A percentile compares a stretch with the other conserved stretches of the same genome.
phyloP scores from a whole-genome alignment of 805 yeast genomes.

The Kluyveromyces nonfermentans region DNA sequence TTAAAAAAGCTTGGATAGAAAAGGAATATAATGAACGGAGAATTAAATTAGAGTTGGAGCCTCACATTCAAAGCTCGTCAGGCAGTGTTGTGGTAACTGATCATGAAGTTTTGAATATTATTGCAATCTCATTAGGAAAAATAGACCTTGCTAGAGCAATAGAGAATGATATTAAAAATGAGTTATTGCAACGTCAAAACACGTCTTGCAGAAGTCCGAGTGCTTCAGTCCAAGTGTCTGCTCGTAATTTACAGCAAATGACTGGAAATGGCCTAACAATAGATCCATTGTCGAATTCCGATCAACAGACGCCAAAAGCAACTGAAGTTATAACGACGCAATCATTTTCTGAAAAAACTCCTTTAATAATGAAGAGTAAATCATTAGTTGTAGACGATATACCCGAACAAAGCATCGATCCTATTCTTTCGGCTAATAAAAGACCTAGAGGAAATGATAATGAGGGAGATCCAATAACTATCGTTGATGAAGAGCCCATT shows the following conservation, averaged over 20 bases:
- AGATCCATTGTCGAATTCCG: too few relatives aligned
- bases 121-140: slow-evolving; percentile 19
- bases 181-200: background rate
- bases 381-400: background rate
- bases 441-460: background rate
- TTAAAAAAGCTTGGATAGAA: slow-evolving; percentile 62
- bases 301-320: too few relatives aligned
- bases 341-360: too few relatives aligned
- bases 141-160: slow-evolving; percentile 23
- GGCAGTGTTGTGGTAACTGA: slow-evolving; percentile 18
- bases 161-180: slow-evolving; percentile 20
- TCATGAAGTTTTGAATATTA: slow-evolving; percentile 23
- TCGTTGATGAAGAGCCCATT: background rate
- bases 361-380: background rate
- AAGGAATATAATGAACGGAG: slow-evolving; percentile 60
- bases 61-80: slow-evolving; percentile 2
- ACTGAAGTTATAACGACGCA: too few relatives aligned
- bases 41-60: slow-evolving; percentile 11
- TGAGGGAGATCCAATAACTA: background rate
- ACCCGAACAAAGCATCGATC: slow-evolving; percentile 2
- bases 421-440: background rate
- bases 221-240: background rate
- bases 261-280: too few relatives aligned
- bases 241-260: background rate
- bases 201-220: background rate